A percentile compares a stretch with the other conserved stretches of the same genome.
Conservation (phyloP, 495 filamentous ascomycete species). For the Aspergillus sparsus region DNA sequence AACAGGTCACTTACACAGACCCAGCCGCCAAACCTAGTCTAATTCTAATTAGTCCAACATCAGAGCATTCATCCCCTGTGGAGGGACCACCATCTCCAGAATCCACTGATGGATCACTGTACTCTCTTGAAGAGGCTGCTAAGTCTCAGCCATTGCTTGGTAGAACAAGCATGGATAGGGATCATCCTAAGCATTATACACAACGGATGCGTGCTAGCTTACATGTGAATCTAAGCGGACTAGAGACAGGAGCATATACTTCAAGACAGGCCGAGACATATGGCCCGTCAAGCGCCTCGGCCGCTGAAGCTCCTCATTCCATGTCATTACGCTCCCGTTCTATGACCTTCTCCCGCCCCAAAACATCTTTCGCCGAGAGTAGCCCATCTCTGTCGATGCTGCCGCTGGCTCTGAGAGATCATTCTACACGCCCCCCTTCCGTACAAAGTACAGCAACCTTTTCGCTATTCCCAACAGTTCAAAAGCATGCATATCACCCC, state of each 20-base stretch:
- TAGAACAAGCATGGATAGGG: slow-evolving; percentile 11
- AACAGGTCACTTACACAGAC: slow-evolving; percentile 40
- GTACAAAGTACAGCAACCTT: slow-evolving; percentile 35
- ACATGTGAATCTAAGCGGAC: slow-evolving; percentile 13
- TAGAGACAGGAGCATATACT: slow-evolving; percentile 14
- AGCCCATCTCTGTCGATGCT: slow-evolving; percentile 12
- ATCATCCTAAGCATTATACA: not conserved
- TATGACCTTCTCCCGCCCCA: slow-evolving; percentile 30
- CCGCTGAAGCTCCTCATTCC: slow-evolving; percentile 28
- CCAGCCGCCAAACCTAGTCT: slow-evolving; percentile 38
- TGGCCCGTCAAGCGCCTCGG: slow-evolving; percentile 32
- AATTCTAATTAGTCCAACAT: slow-evolving; percentile 40
- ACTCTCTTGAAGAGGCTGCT: slow-evolving; percentile 12
- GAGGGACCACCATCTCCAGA: slow-evolving; percentile 8
- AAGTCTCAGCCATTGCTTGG: slow-evolving; percentile 21
- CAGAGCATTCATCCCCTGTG: slow-evolving; percentile 15
- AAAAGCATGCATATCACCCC: slow-evolving; percentile 17
- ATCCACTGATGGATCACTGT: slow-evolving; percentile 14
- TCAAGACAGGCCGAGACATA: slow-evolving; percentile 14
- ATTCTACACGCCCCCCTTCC: slow-evolving; percentile 29
- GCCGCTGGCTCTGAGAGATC: slow-evolving; percentile 26
- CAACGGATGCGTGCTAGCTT: slow-evolving; percentile 12
- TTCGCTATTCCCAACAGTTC: slow-evolving; percentile 25
- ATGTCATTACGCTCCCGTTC: slow-evolving; percentile 22
- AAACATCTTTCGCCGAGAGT: slow-evolving; percentile 31